A percentile compares a stretch with the other conserved stretches of the same genome.
Evolutionary conservation across 164 flowering plant species (phyloP).

Genomic region (Tinospora cordifolia): DNA sequence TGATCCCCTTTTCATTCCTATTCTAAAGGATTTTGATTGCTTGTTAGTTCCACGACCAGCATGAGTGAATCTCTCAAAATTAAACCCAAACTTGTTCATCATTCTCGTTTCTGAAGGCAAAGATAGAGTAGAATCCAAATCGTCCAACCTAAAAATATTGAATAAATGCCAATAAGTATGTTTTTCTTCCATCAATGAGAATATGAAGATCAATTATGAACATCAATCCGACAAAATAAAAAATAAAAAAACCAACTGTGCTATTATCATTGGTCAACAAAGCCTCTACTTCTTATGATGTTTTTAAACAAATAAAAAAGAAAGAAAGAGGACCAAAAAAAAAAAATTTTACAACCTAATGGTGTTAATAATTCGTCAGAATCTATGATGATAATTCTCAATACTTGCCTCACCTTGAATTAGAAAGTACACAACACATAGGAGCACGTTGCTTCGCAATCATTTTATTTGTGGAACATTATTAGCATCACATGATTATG

Average conservation of each 20-base stretch:
- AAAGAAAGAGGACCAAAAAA: too few species aligned
- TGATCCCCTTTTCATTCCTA: constrained; percentile 74
- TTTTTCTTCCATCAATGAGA: constrained; percentile 4
- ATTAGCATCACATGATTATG: too few species aligned
- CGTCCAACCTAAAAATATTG: constrained; percentile 58
- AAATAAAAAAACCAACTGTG: too few species aligned
- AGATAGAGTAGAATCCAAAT: constrained; percentile 65
- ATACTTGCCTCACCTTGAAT: neutral
- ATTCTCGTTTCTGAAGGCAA: constrained; percentile 44
- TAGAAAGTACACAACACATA: too few species aligned
- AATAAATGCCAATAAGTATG: constrained; percentile 10
- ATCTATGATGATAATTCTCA: neutral
- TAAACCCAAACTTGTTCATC: constrained; percentile 57
- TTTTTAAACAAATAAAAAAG: too few species aligned
- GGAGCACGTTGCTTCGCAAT: too few species aligned
- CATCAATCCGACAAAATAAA: neutral
- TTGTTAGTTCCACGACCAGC: constrained; percentile 24
- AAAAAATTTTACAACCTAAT: neutral
- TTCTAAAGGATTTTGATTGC: constrained; percentile 60
- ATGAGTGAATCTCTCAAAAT: constrained; percentile 46
- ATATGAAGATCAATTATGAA: neutral
- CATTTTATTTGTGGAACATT: neutral
- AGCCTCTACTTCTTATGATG: neutral
- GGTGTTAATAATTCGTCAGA: neutral
- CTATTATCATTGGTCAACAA: neutral